These are phyloP conservation scores for Vitis labrusca DNA, from an alignment of 164 flowering plant genomes.

Conservation along the genomic window DNA sequence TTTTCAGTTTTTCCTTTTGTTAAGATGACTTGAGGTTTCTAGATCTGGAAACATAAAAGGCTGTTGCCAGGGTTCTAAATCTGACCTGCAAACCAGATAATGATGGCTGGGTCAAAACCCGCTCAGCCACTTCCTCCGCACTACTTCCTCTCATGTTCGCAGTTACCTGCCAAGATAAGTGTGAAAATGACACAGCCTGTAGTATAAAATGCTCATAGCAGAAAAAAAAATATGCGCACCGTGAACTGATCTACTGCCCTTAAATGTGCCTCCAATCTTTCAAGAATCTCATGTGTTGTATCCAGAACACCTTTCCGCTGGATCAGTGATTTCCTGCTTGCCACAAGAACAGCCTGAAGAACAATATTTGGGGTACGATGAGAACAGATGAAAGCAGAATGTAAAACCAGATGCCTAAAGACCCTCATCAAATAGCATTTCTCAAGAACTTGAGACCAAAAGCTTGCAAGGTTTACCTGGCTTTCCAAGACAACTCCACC, in stretches of 20 bases:
- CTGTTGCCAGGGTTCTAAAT: neutral
- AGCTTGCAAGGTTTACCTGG: slow-evolving; percentile 54
- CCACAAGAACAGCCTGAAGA: slow-evolving; percentile 87
- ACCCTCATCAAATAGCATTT: neutral
- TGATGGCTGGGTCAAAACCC: slow-evolving; percentile 73
- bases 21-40: too few relatives aligned
- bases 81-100: slow-evolving; percentile 88
- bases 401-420: neutral
- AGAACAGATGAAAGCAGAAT: neutral
- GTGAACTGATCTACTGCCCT: slow-evolving; percentile 84
- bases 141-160: slow-evolving; percentile 95
- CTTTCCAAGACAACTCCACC: slow-evolving; percentile 90
- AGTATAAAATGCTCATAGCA: neutral
- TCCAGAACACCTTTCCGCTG: slow-evolving; percentile 68
- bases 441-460: slow-evolving; percentile 1
- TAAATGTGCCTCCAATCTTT: slow-evolving; percentile 94
- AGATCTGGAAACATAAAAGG: too few relatives aligned
- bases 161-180: slow-evolving; percentile 56
- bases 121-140: slow-evolving; percentile 87
- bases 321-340: slow-evolving; percentile 71
- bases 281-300: slow-evolving; percentile 86
- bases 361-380: slow-evolving; percentile 3
- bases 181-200: slow-evolving; percentile 5
- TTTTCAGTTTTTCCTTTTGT: too few relatives aligned
- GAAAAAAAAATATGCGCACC: slow-evolving; percentile 41